These are phyloP conservation scores for Fusarium odoratissimum DNA, from an alignment of 2,329 filamentous ascomycete species.

Conservation along the genomic window DNA sequence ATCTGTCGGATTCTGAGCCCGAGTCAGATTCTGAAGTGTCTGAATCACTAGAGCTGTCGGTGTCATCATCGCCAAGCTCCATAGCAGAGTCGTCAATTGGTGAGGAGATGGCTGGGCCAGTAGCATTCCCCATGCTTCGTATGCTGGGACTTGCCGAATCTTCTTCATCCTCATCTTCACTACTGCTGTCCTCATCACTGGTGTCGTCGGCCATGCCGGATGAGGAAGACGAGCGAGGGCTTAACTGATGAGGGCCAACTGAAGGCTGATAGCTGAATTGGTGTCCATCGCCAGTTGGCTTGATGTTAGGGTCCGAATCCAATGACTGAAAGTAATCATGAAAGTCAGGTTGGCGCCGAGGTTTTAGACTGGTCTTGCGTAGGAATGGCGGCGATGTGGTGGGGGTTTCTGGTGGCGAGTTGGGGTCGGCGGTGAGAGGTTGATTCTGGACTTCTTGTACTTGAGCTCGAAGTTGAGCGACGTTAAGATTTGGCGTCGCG, in stretches of 20 bases:
- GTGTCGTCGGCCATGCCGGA: slow-evolving; percentile 38
- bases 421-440: slow-evolving; percentile 52
- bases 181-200: slow-evolving; percentile 41
- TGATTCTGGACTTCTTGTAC: slow-evolving; percentile 39
- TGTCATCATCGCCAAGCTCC: slow-evolving; percentile 29
- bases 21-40: slow-evolving; percentile 39
- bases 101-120: slow-evolving; percentile 20
- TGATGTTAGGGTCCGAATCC: slow-evolving; percentile 55
- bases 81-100: slow-evolving; percentile 29
- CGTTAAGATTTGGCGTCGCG: slow-evolving; percentile 56
- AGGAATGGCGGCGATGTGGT: slow-evolving; percentile 52
- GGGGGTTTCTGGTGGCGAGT: slow-evolving; percentile 62
- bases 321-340: slow-evolving; percentile 48
- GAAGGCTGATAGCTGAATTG: slow-evolving; percentile 56
- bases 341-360: slow-evolving; percentile 49
- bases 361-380: slow-evolving; percentile 49
- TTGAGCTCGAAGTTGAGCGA: slow-evolving; percentile 37
- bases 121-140: slow-evolving; percentile 42
- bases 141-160: slow-evolving; percentile 44
- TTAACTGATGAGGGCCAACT: slow-evolving; percentile 51
- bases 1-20: slow-evolving; percentile 40
- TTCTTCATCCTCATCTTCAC: slow-evolving; percentile 40
- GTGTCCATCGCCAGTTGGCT: slow-evolving; percentile 56
- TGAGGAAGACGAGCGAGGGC: slow-evolving; percentile 51
- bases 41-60: slow-evolving; percentile 29